A percentile compares a stretch with the other conserved stretches of the same genome.
Conservation (phyloP, 495 filamentous ascomycete genomes). For the Xeromyces bisporus region DNA sequence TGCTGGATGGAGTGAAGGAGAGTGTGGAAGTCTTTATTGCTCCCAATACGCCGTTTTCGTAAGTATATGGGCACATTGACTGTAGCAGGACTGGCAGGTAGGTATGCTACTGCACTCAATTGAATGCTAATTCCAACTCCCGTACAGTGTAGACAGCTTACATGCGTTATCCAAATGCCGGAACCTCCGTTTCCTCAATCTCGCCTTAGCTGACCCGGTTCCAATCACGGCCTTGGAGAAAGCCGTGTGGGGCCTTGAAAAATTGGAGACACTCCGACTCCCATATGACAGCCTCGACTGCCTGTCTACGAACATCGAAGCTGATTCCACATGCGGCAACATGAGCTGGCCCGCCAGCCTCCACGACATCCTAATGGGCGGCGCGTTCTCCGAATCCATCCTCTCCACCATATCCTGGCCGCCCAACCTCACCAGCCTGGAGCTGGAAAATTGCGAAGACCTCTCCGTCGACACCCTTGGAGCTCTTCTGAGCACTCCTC, state of each 20-base stretch:
- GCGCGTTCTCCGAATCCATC: constrained; percentile 7
- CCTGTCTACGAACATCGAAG: too few species aligned
- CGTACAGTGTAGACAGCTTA: constrained; percentile 47
- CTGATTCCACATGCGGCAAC: constrained; percentile 2
- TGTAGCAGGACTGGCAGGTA: not conserved
- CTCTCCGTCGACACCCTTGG: constrained; percentile 12
- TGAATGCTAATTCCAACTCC: too few species aligned
- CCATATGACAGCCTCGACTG: too few species aligned
- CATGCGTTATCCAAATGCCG: constrained; percentile 47
- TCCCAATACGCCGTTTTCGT: constrained; percentile 47
- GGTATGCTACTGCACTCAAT: too few species aligned
- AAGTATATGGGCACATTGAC: constrained; percentile 7
- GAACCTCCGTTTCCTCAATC: constrained; percentile 36
- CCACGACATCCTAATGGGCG: constrained; percentile 11
- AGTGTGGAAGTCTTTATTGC: constrained; percentile 45
- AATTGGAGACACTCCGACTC: constrained; percentile 35
- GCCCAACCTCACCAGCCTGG: constrained; percentile 10
- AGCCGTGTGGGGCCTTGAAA: constrained; percentile 29
- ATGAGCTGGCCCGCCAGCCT: constrained; percentile 10
- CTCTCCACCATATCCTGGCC: constrained; percentile 19
- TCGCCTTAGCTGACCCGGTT: constrained; percentile 44
- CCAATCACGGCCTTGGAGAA: constrained; percentile 34
- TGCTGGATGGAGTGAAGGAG: constrained; percentile 41
- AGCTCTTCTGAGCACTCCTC: constrained; percentile 10
- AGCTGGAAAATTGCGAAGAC: constrained; percentile 13